A percentile compares a stretch with the other conserved stretches of the same genome.
These are phyloP conservation scores for Paramecium tetraurelia DNA, from an alignment of 73 alveolate genomes.

Conservation along the genomic window DNA sequence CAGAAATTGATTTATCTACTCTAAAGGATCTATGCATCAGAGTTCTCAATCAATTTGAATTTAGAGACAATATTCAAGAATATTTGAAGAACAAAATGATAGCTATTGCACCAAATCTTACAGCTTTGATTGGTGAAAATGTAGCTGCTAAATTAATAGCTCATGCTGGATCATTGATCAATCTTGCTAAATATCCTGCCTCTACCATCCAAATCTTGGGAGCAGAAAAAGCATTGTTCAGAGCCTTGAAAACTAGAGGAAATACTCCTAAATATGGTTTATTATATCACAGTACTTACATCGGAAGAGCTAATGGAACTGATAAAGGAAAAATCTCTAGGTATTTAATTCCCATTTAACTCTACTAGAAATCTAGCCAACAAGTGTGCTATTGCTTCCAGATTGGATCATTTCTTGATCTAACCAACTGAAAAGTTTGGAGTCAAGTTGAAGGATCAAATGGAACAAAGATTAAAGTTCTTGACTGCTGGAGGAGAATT, in stretches of 20 bases:
- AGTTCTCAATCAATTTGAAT: constrained; percentile 82
- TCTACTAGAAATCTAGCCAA: constrained; percentile 82
- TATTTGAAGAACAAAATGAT: constrained; percentile 86
- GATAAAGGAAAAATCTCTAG: constrained; percentile 79
- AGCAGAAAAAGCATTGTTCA: constrained; percentile 96
- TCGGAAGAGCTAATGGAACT: constrained; percentile 88
- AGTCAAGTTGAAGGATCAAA: constrained; percentile 46
- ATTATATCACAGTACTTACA: constrained; percentile 88
- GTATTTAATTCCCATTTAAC: not conserved
- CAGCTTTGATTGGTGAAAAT: constrained; percentile 93
- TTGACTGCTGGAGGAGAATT: constrained; percentile 60
- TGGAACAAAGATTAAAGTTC: constrained; percentile 64
- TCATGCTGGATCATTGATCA: constrained; percentile 91
- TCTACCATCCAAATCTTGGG: constrained; percentile 94
- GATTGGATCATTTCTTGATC: constrained; percentile 84
- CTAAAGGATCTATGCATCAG: constrained; percentile 80
- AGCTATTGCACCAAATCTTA: constrained; percentile 94
- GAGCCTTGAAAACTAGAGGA: constrained; percentile 91
- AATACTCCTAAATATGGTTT: constrained; percentile 97
- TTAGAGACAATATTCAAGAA: constrained; percentile 83
- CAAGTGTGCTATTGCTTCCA: constrained; percentile 92
- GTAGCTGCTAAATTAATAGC: constrained; percentile 95
- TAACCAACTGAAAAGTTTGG: constrained; percentile 66
- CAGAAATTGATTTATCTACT: constrained; percentile 80
- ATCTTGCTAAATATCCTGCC: constrained; percentile 96